These are phyloP conservation scores for Sugiyamaella japonica DNA, from an alignment of 1,139 yeast genomes.

Conservation along the genomic window DNA sequence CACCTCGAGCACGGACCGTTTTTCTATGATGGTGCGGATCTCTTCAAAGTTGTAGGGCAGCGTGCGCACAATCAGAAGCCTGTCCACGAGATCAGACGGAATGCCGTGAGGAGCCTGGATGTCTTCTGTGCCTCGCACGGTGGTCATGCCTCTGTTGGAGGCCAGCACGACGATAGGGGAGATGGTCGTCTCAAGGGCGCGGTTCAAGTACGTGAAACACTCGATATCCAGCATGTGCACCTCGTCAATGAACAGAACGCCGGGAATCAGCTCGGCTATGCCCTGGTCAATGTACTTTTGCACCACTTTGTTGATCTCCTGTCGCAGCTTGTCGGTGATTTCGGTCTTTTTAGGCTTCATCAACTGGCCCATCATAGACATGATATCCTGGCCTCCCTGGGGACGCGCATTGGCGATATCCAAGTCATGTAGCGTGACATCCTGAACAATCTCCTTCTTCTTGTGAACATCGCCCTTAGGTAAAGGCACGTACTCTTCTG, in stretches of 20 bases:
- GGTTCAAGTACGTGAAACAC: conserved; percentile 88
- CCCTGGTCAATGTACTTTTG: conserved; percentile 97
- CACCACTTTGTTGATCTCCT: conserved; percentile 93
- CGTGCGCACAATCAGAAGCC: conserved; percentile 88
- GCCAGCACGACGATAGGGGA: conserved; percentile 96
- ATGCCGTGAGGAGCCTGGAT: conserved; percentile 92
- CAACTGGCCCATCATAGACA: conserved; percentile 98
- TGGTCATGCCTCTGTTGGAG: conserved; percentile 89
- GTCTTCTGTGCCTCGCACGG: conserved; percentile 89
- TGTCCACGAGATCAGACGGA: conserved; percentile 91
- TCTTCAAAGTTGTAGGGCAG: conserved; percentile 83
- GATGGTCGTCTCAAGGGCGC: conserved; percentile 87
- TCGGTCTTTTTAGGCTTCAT: conserved; percentile 98
- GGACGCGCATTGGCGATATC: conserved; percentile 97
- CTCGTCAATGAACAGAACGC: conserved; percentile 95
- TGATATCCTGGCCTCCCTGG: conserved; percentile 97
- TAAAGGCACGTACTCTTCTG: conserved; percentile 96
- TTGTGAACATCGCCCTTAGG: conserved; percentile 99
- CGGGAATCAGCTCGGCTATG: conserved; percentile 96
- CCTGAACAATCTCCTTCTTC: conserved; percentile 97
- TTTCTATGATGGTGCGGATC: conserved; percentile 74
- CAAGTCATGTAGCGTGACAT: conserved; percentile 91
- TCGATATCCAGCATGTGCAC: conserved; percentile 97
- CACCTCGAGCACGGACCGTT: conserved; percentile 76
- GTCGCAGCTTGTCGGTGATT: conserved; percentile 91